A percentile compares a stretch with the other conserved stretches of the same genome.
phyloP scores from a whole-genome alignment of 2,329 filamentous ascomycete genomes.

The Calonectria montana region DNA sequence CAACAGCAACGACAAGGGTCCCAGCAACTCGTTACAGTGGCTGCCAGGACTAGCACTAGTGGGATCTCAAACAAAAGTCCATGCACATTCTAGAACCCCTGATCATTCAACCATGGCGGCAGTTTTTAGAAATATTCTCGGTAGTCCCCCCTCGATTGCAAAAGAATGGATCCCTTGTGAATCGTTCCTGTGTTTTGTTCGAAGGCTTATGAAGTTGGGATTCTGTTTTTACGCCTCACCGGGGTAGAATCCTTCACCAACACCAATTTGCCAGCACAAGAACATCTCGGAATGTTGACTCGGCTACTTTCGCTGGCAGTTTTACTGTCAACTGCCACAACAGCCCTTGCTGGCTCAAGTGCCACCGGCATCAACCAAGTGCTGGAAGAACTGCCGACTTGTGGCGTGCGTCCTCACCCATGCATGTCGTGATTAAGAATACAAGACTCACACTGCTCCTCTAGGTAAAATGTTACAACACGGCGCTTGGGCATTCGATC shows the following conservation, averaged over 20 bases:
- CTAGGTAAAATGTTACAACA: slow-evolving; percentile 16
- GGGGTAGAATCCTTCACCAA: slow-evolving; percentile 15
- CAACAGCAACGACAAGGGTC: slow-evolving; percentile 9
- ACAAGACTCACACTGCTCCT: background rate
- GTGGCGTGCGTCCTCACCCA: slow-evolving; percentile 13
- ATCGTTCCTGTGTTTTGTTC: background rate
- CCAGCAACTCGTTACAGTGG: slow-evolving; percentile 11
- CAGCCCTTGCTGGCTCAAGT: background rate
- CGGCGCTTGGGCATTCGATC: background rate
- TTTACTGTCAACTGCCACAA: slow-evolving; percentile 1
- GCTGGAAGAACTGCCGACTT: slow-evolving; percentile 12
- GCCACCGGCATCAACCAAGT: background rate
- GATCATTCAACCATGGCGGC: slow-evolving; percentile 1
- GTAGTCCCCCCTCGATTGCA: slow-evolving; percentile 4
- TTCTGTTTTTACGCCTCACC: background rate
- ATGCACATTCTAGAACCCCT: slow-evolving; percentile 24
- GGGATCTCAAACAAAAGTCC: slow-evolving; percentile 23
- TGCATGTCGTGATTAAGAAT: background rate
- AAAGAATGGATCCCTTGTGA: background rate
- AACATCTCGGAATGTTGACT: slow-evolving; percentile 12
- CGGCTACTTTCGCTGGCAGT: slow-evolving; percentile 6
- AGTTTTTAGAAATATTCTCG: slow-evolving; percentile 21
- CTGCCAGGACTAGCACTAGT: slow-evolving; percentile 16
- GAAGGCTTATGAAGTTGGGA: background rate
- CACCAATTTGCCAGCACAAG: background rate